Base-by-base conservation (phyloP, 768 basidiomycete species). In the Suillus bovinus region DNA sequence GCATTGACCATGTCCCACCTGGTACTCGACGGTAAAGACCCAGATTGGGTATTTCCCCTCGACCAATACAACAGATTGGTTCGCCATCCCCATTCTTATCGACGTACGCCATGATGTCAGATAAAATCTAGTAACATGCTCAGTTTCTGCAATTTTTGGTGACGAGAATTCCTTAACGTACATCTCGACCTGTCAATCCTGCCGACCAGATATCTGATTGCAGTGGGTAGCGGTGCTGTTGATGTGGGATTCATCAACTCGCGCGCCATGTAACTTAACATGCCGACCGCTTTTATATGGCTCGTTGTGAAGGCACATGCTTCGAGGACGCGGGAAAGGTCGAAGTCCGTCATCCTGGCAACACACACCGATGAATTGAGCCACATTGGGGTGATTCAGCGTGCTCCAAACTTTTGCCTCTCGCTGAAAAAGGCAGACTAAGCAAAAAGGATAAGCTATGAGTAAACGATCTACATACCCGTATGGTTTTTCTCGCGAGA, bases 191-290 rank as follows among this genome's bases (percentile, higher is more conserved):
- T 5, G 75, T 72, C 66, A 78, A 76, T 1, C 66, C 77, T 47
- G 74, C 75, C 4, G 79, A 76, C 78, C 78, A 79, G 14, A 72
- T 61, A 63, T 79, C 79, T 2, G 74, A 68, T 31, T 62, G 63
- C 52, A 17, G 78, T 77, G 16, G 67, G 60, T 29, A 59, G 62
- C 29, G 58, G 64, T 29, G 67, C 66, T 61, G 24, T 60, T 59
- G n/a, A 64, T 61, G 34, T 58, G 44, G 63, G 58, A 66, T 41
- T 63, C 42, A 73, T 57, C 49, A 80, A 67, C 58, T 80, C 79
- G 4, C 68, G 67, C 8, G 78, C 76, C 75, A 80, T 80, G 67
- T 79, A 81, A 36, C 78, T 70, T 38, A 72, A 68, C 6, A 77
- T 79, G 17, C 72, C 72, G 17, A 75, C 76, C 3, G 63, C 62